These are phyloP conservation scores for Darksidea phi DNA, from an alignment of 495 filamentous ascomycete genomes.

Conservation along the genomic window DNA sequence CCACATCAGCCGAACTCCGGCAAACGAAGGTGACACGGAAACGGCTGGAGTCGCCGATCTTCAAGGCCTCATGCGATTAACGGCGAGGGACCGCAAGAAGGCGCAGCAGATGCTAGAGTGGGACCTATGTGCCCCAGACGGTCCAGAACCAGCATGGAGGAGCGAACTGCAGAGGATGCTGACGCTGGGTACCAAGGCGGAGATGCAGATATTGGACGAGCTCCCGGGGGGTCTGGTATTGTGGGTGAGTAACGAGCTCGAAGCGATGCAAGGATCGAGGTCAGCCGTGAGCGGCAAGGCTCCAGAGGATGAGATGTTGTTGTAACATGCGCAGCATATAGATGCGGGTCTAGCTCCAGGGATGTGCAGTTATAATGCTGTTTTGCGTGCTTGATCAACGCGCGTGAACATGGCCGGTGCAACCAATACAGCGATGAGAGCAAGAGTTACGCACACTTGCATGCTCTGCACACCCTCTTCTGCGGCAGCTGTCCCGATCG, in stretches of 20 bases:
- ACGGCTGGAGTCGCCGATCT: slow-evolving; percentile 19
- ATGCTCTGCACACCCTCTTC: too few species aligned
- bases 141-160: slow-evolving; percentile 56
- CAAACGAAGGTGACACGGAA: slow-evolving; percentile 4
- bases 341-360: background rate
- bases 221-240: slow-evolving; percentile 16
- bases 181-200: slow-evolving; percentile 80
- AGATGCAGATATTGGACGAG: slow-evolving; percentile 77
- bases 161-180: slow-evolving; percentile 81
- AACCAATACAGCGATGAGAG: too few species aligned
- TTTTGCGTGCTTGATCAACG: too few species aligned
- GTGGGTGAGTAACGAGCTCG: slow-evolving; percentile 25
- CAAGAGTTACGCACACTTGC: too few species aligned
- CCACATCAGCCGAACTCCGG: slow-evolving; percentile 51
- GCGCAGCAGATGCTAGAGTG: slow-evolving; percentile 64
- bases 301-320: slow-evolving; percentile 14
- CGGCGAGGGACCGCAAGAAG: slow-evolving; percentile 64
- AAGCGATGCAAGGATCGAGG: slow-evolving; percentile 1
- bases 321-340: background rate
- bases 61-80: slow-evolving; percentile 55
- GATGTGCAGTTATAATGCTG: too few species aligned
- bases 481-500: background rate
- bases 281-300: background rate
- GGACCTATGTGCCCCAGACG: slow-evolving; percentile 50
- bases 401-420: too few species aligned